Evolutionary conservation across 2,329 filamentous ascomycete species (phyloP), one percentile per base, ranked within the genome.

Genomic region (Helotiales sp.): DNA sequence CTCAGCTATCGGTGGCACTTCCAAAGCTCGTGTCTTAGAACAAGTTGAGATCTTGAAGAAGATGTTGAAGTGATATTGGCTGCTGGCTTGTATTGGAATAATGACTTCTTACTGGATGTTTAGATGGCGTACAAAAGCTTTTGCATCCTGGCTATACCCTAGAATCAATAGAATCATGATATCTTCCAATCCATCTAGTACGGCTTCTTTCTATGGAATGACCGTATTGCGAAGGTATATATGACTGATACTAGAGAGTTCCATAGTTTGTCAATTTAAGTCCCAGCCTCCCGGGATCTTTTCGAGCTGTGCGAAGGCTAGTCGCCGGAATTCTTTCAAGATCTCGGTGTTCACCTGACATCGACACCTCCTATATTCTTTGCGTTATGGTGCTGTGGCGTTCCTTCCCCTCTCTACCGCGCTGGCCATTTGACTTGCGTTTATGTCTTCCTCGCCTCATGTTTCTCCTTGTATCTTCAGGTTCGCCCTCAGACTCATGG

Each of bases 1-100:
- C 69, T 82, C 85, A 40, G 87, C 90, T 2, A 86, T 85, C 65
- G 92, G 91, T 24, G 90, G 91, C 27, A 95, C 90, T 24, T 92
- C 89, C 76, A 86, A 82, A 75, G 81, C 81, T 12, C 81, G 83
- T 24, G 87, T 89, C 6, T 67, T 82, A 63, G 80, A 87, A 75
- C 86, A 90, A 76, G 81, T 89, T 63, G 75, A 81, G 67, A 80
- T 77, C 6, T 62, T 80, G 56, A 74, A 72, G 63, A 69, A 69
- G 47, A 74, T 66, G 27, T 55, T 67, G 17, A 27, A 59, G 38
- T 27, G 52, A 54, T 47, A 10, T n/a, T n/a, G n/a, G n/a, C n/a
- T n/a, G n/a, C n/a, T 36, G 30, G 8, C 1, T 19, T 12, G 15
- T 29, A n/a, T 22, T 19, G n/a, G n/a, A n/a, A n/a, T n/a, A n/a